Percentiles rank a stretch among this genome's conserved stretches.
Evolutionary conservation across 2,329 filamentous ascomycete genomes (phyloP).

Genomic region (Aspergillus sergii): DNA sequence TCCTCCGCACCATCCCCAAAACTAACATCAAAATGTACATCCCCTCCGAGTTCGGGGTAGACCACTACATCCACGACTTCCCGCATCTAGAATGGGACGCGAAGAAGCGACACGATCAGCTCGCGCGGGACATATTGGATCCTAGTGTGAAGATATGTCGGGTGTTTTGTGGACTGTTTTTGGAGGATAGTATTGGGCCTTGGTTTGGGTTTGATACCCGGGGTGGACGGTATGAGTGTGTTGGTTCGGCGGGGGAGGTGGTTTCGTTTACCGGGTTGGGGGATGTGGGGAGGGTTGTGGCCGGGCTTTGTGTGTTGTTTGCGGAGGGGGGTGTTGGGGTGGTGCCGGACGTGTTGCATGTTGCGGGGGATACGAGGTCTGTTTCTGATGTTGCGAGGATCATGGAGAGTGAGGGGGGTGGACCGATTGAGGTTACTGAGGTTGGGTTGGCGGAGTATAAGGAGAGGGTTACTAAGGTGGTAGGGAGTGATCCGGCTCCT

Average conservation of each 20-base stretch:
- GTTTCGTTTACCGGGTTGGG: slow-evolving; percentile 36
- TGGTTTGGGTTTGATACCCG: slow-evolving; percentile 37
- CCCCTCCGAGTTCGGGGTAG: slow-evolving; percentile 42
- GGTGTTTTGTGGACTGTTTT: slow-evolving; percentile 36
- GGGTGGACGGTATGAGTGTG: slow-evolving; percentile 30
- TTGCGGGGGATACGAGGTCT: slow-evolving; percentile 30
- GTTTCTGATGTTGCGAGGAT: slow-evolving; percentile 26
- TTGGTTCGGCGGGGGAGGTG: slow-evolving; percentile 26
- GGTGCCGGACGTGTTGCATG: slow-evolving; percentile 30
- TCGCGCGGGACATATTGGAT: slow-evolving; percentile 19
- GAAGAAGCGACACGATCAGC: slow-evolving; percentile 33
- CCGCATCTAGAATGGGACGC: slow-evolving; percentile 37
- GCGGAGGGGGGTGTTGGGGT: slow-evolving; percentile 4
- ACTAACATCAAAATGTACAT: slow-evolving; percentile 36
- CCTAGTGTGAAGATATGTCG: slow-evolving; percentile 30
- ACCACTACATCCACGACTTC: slow-evolving; percentile 42
- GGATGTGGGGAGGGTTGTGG: slow-evolving; percentile 36
- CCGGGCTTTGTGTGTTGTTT: slow-evolving; percentile 25
- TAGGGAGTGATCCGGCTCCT: slow-evolving; percentile 27
- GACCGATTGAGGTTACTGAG: slow-evolving; percentile 25
- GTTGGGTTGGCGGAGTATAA: slow-evolving; percentile 30
- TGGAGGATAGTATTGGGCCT: slow-evolving; percentile 38
- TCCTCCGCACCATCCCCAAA: slow-evolving; percentile 25
- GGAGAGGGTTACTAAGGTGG: slow-evolving; percentile 19
- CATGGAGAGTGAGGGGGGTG: slow-evolving; percentile 30